phyloP scores from a whole-genome alignment of 2,329 filamentous ascomycete species.

The Didymella sp. region DNA sequence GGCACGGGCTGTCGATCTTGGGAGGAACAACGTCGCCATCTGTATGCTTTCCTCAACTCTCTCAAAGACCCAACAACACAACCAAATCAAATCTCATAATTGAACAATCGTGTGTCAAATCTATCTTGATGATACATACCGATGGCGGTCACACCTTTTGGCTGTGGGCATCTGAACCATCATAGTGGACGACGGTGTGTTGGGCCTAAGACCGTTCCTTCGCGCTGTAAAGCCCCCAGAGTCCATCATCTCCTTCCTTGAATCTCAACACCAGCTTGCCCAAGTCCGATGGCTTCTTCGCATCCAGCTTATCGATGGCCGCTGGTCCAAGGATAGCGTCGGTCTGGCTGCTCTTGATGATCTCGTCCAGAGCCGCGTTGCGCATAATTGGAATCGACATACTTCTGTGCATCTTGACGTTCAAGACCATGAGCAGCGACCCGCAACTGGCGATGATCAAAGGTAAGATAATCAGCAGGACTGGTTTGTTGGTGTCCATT shows the following conservation, averaged over 20 bases:
- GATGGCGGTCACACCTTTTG: no score
- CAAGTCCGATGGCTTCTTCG: neutral
- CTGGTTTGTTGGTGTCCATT: neutral
- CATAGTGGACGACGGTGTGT: no score
- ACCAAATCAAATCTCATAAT: no score
- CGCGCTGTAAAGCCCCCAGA: neutral
- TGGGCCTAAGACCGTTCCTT: neutral
- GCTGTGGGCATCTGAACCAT: no score
- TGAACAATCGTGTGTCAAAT: no score
- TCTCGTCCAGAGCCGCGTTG: neutral
- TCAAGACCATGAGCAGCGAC: neutral
- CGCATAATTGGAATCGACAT: neutral
- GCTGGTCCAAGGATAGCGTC: neutral
- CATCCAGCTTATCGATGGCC: neutral
- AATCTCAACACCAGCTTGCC: neutral
- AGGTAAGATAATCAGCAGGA: neutral
- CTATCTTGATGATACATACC: no score
- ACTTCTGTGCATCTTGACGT: neutral
- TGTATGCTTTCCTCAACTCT: no score
- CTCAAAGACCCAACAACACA: no score
- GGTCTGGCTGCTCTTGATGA: constrained; percentile 2
- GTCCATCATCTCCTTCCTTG: no score
- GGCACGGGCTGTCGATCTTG: no score
- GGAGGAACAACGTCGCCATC: no score
- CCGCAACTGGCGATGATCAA: neutral